Evolutionary conservation across 768 basidiomycete species (phyloP), one percentile per base, ranked within the genome.

Genomic region (Paxillus ammoniavirescens): DNA sequence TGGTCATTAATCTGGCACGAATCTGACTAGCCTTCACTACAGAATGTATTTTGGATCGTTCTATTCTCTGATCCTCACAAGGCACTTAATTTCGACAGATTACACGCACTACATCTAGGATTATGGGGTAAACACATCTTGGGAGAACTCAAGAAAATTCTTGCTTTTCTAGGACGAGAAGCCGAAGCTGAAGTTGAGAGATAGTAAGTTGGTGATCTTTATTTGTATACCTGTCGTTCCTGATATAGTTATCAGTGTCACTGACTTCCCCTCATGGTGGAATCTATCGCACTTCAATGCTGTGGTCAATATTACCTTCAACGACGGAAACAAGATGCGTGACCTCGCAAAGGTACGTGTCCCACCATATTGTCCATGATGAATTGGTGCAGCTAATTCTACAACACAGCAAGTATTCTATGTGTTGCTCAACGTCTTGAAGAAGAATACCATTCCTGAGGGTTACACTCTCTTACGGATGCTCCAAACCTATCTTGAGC

Each of bases 11-110:
- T 26, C 26, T 26, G 26, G 26, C 26, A 26, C 26, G 26, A 6
- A 26, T 26, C 26, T 26, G 26, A 26, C 26, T 26, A 26, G 26
- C 33, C 26, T 10, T 36, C 37, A 41, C n/a, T 4, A 26, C 31
- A 76, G 74, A 79, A 76, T 63, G 65, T 70, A 4, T 79, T 79
- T 53, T 78, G 75, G 75, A 41, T 23, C 0, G 33, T 79, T 14
- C 37, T 23, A 15, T 31, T 63, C 52, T 74, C 71, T 5, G 72
- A 76, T 55, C 69, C 71, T 8, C 56, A 73, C 47, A 17, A 35
- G 5, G 68, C 73, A 28, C 21, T 72, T 3, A 72, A 71, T 9
- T 78, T 71, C 49, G 77, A 80, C 57, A 60, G 60, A 2, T 63
- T 79, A 13, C 77, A 79, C 56, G 60, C 55, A 9, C 62, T 73